Evolutionary conservation across 1,284 basidiomycete species (phyloP).

Genomic region (Naganishia albida): DNA sequence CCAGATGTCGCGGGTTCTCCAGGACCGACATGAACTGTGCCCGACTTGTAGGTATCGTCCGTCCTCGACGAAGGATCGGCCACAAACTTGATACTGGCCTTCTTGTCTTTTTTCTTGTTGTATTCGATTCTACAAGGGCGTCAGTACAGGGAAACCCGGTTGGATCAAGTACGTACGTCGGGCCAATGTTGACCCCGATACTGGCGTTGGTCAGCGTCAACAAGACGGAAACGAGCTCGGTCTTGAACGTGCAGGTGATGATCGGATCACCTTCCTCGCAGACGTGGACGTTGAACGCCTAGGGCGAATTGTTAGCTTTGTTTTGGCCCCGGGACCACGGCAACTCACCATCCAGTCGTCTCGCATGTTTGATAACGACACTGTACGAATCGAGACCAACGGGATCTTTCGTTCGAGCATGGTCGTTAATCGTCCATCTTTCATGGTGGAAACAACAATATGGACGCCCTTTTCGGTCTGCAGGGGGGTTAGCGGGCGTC

Average conservation of each 20-base stretch:
- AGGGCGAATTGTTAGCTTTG: too few relatives aligned
- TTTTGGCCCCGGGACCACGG: too few relatives aligned
- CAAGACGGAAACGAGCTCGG: slow-evolving; percentile 83
- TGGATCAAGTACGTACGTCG: slow-evolving; percentile 62
- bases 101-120: slow-evolving; percentile 96
- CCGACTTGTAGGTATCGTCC: slow-evolving; percentile 91
- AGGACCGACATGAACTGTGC: slow-evolving; percentile 80
- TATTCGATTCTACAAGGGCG: slow-evolving; percentile 69
- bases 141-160: slow-evolving; percentile 10
- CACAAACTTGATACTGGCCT: slow-evolving; percentile 78
- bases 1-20: slow-evolving; percentile 80
- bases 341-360: slow-evolving; percentile 91
- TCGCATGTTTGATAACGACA: slow-evolving; percentile 82
- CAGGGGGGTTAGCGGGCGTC: not conserved
- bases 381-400: slow-evolving; percentile 78
- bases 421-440: slow-evolving; percentile 66
- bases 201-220: slow-evolving; percentile 77
- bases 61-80: slow-evolving; percentile 84
- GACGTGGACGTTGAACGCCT: slow-evolving; percentile 71
- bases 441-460: slow-evolving; percentile 71
- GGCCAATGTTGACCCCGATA: slow-evolving; percentile 71
- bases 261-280: slow-evolving; percentile 94
- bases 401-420: slow-evolving; percentile 85
- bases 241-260: slow-evolving; percentile 92
- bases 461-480: slow-evolving; percentile 89